Conservation (phyloP, 2,329 filamentous ascomycete genomes). For the Pestalotiopsis sp. region DNA sequence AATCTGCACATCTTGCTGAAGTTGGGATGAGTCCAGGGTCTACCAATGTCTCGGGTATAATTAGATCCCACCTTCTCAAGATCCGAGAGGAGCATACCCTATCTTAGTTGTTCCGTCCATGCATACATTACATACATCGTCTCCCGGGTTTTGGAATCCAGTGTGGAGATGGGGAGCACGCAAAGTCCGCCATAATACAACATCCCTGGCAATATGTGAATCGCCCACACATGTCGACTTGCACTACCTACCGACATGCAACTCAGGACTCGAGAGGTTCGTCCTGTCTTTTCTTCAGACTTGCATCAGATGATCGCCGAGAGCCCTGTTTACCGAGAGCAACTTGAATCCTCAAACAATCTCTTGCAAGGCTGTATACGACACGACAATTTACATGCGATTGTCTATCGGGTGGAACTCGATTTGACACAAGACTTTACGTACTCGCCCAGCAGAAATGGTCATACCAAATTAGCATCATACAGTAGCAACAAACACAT, state of each 20-base stretch:
- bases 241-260: neutral
- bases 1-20: constrained; percentile 1
- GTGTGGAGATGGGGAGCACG: neutral
- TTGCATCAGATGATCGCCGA: neutral
- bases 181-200: neutral
- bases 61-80: constrained; percentile 6
- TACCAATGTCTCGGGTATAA: constrained; percentile 14
- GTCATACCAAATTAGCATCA: neutral
- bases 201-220: constrained; percentile 9
- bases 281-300: neutral
- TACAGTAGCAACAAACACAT: neutral
- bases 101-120: neutral
- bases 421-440: neutral
- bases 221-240: neutral
- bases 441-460: neutral
- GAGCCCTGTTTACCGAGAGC: neutral
- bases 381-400: neutral
- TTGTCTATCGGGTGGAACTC: neutral
- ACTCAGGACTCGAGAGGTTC: neutral
- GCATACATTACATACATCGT: neutral
- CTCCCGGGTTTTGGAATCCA: neutral
- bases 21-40: constrained; percentile 7
- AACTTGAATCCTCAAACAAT: neutral
- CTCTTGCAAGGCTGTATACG: neutral
- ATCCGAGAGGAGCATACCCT: neutral